Evolutionary conservation across 2,329 filamentous ascomycete genomes (phyloP).

Genomic region (Mollisia scopiformis): DNA sequence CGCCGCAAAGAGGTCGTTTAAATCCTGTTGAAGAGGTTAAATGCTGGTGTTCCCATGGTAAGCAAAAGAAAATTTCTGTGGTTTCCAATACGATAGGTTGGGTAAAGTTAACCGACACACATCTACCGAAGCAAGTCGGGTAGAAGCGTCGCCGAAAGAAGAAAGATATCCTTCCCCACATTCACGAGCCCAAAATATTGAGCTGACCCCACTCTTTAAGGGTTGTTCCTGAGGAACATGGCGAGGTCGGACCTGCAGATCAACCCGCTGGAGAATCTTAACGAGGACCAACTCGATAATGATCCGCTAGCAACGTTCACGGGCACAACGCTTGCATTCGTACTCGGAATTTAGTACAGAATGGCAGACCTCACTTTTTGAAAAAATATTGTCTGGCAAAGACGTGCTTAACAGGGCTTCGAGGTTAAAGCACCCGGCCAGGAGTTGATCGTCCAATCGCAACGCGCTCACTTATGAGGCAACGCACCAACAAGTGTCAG

Average conservation of each 20-base stretch:
- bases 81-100: too few species aligned
- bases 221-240: not conserved
- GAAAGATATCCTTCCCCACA: not conserved
- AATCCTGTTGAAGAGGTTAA: too few species aligned
- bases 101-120: not conserved
- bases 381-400: too few species aligned
- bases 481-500: too few species aligned
- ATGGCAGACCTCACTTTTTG: not conserved
- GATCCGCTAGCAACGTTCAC: not conserved
- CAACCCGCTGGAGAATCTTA: not conserved
- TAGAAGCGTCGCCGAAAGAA: too few species aligned
- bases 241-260: not conserved
- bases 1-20: too few species aligned
- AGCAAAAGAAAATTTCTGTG: too few species aligned
- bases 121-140: too few species aligned
- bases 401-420: too few species aligned
- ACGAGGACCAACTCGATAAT: not conserved
- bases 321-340: not conserved
- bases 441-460: not conserved
- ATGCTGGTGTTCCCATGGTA: too few species aligned
- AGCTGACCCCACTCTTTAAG: not conserved
- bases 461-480: too few species aligned
- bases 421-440: too few species aligned
- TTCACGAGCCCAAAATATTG: not conserved
- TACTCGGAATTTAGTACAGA: not conserved